These are phyloP conservation scores for Penicillium concentricum DNA, from an alignment of 2,329 filamentous ascomycete genomes.

Conservation along the genomic window DNA sequence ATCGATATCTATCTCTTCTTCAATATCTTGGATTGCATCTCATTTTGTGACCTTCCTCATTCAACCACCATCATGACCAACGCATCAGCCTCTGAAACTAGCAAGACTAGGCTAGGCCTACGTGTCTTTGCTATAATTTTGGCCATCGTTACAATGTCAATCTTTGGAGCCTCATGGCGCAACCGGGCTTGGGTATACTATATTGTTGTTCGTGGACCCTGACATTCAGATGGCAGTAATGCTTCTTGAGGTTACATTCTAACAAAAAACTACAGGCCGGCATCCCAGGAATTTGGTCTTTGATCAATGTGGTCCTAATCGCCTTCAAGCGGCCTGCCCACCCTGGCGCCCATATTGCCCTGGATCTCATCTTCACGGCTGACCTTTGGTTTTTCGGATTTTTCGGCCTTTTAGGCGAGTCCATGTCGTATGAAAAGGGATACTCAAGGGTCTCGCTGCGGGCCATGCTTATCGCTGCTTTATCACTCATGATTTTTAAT, in stretches of 20 bases:
- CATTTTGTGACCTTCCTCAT: not conserved
- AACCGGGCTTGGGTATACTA: not conserved
- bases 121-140: not conserved
- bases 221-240: not conserved
- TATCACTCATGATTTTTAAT: not conserved
- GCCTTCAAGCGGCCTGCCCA: not conserved
- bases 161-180: not conserved
- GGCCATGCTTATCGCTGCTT: not conserved
- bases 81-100: not conserved
- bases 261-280: not conserved
- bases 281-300: not conserved
- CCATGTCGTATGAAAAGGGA: not conserved
- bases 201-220: not conserved
- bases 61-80: not conserved
- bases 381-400: not conserved
- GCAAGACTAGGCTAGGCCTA: not conserved
- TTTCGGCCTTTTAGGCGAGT: not conserved
- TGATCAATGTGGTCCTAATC: not conserved
- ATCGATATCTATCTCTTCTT: not conserved
- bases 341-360: not conserved
- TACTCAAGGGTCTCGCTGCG: not conserved
- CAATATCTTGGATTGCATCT: not conserved
- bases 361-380: not conserved
- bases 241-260: not conserved
- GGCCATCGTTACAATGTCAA: not conserved